Conservation (phyloP, 306 rosid genomes). For the Acacia confusa region DNA sequence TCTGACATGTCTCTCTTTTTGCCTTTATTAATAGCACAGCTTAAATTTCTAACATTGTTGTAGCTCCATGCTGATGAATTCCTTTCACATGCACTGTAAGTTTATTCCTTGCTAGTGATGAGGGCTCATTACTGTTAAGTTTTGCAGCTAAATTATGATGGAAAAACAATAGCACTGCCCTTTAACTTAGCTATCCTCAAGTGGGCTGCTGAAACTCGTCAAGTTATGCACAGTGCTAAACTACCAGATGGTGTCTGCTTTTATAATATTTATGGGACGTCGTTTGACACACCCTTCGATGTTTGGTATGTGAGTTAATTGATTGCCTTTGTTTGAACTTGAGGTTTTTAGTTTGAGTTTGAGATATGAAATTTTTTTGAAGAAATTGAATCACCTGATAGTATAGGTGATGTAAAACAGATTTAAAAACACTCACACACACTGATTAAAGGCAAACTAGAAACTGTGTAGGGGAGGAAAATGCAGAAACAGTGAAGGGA, state of each 20-base stretch:
- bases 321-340: slow-evolving; percentile 18
- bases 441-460: too few species aligned
- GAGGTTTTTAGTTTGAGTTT: slow-evolving; percentile 7
- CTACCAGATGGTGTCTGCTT: slow-evolving; percentile 79
- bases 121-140: slow-evolving; percentile 28
- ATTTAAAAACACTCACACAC: too few species aligned
- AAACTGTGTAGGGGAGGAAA: too few species aligned
- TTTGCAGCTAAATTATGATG: slow-evolving; percentile 72
- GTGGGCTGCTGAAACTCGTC: slow-evolving; percentile 75
- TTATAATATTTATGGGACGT: slow-evolving; percentile 85
- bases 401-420: not conserved
- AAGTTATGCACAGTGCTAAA: slow-evolving; percentile 54
- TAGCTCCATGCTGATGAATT: too few species aligned
- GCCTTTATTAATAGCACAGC: not conserved
- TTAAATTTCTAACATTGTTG: not conserved
- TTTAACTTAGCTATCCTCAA: slow-evolving; percentile 69
- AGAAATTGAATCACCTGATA: slow-evolving; percentile 26
- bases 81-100: not conserved
- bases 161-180: slow-evolving; percentile 64
- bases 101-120: slow-evolving; percentile 4
- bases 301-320: slow-evolving; percentile 69
- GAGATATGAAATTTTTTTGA: slow-evolving; percentile 18
- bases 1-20: slow-evolving; percentile 5
- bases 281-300: slow-evolving; percentile 79
- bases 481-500: too few species aligned